Percentiles rank a stretch among this genome's conserved stretches.
Conservation (phyloP, 306 rosid genomes). For the Oxytropis ochrocephala region DNA sequence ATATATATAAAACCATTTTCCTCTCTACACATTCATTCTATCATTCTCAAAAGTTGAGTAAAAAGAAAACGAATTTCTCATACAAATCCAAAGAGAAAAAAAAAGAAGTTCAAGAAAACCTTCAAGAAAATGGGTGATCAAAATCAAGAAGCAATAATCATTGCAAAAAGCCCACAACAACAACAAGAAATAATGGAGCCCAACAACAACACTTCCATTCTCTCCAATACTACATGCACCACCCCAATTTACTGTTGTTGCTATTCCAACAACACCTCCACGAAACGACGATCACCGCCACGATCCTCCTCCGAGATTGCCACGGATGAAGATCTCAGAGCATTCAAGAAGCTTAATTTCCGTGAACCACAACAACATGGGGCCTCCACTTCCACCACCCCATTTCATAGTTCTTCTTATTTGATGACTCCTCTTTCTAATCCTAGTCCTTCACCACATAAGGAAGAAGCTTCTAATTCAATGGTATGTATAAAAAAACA, state of each 20-base stretch:
- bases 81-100: background rate
- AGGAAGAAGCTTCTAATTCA: conserved; percentile 6
- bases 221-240: background rate
- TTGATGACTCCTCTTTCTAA: background rate
- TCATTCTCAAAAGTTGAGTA: background rate
- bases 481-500: background rate
- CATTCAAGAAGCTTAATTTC: background rate
- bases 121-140: background rate
- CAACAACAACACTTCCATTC: too few species aligned
- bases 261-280: background rate
- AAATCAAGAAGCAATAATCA: background rate
- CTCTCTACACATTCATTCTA: too few species aligned
- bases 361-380: background rate
- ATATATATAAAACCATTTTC: too few species aligned
- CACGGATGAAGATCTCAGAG: background rate
- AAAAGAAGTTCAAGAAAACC: background rate
- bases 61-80: background rate
- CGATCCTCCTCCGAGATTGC: background rate
- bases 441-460: background rate
- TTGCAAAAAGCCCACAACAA: background rate
- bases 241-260: background rate
- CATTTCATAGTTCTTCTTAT: too few species aligned
- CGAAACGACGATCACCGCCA: background rate
- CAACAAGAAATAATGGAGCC: background rate
- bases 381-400: too few species aligned